Percentiles rank a stretch among this genome's conserved stretches.
Evolutionary conservation across 306 rosid species (phyloP).

Genomic region (Vigna reflexopilosa): DNA sequence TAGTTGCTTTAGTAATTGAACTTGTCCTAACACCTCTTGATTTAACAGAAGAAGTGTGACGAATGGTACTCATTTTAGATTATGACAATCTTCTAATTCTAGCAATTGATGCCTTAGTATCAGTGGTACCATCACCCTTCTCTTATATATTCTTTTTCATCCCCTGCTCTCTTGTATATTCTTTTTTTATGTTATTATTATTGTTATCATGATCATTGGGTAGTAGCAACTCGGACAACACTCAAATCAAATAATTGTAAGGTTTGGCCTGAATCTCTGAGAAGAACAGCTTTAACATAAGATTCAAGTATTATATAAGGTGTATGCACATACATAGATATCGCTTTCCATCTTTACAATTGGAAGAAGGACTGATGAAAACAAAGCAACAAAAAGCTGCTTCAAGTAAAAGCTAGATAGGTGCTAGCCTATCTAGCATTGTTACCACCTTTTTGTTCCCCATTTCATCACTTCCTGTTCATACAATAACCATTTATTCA

Average conservation of each 20-base stretch:
- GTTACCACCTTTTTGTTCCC: conserved; percentile 41
- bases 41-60: conserved; percentile 59
- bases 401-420: conserved; percentile 44
- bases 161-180: neutral
- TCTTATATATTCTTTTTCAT: neutral
- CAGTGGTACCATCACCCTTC: conserved; percentile 24
- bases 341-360: conserved; percentile 60
- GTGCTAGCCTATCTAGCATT: conserved; percentile 16
- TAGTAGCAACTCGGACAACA: conserved; percentile 30
- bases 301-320: conserved; percentile 11
- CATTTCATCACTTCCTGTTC: conserved; percentile 37
- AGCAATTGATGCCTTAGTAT: conserved; percentile 68
- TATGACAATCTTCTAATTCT: conserved; percentile 86
- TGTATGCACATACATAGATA: conserved; percentile 36
- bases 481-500: neutral
- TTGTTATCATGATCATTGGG: neutral
- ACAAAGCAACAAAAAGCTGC: conserved; percentile 53
- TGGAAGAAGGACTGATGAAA: conserved; percentile 55
- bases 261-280: conserved; percentile 43
- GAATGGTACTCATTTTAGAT: conserved; percentile 69
- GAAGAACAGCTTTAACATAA: conserved; percentile 43
- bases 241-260: conserved; percentile 41
- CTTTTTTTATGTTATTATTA: neutral
- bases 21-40: conserved; percentile 44
- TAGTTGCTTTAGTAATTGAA: conserved; percentile 55